Conservation (phyloP, 768 basidiomycete genomes). For the Leccinum boreale region DNA sequence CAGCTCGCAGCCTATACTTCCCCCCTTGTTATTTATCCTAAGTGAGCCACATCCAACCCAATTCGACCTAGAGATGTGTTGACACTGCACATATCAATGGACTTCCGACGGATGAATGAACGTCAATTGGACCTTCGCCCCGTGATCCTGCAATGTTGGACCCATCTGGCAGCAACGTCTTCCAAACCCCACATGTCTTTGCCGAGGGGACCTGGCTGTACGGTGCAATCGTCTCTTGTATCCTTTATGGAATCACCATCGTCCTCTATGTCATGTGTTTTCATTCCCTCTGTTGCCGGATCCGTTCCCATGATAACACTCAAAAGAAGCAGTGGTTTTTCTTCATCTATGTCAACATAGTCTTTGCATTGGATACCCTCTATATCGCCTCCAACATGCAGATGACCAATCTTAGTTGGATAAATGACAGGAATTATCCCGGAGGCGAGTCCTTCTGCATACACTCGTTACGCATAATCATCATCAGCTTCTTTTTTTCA, state of each 20-base stretch:
- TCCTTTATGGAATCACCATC: slow-evolving; percentile 29
- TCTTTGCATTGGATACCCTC: slow-evolving; percentile 29
- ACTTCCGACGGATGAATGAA: no score
- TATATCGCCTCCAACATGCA: slow-evolving; percentile 19
- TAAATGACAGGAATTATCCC: slow-evolving; percentile 30
- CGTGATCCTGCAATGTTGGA: no score
- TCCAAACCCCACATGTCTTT: slow-evolving; percentile 13
- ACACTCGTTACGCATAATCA: neutral
- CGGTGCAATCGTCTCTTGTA: slow-evolving; percentile 25
- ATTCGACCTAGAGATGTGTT: no score
- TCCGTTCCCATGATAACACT: slow-evolving; percentile 7
- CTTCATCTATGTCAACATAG: slow-evolving; percentile 27
- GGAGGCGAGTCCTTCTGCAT: slow-evolving; percentile 18
- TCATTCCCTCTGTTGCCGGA: slow-evolving; percentile 26
- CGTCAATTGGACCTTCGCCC: no score
- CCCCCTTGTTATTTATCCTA: no score
- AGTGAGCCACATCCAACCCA: no score
- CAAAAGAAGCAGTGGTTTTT: slow-evolving; percentile 25
- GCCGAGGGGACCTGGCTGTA: slow-evolving; percentile 30
- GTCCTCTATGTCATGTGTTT: slow-evolving; percentile 26
- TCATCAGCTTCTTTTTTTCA: no score
- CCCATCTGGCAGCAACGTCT: slow-evolving; percentile 1
- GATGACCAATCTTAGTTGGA: slow-evolving; percentile 28
- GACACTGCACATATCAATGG: no score
- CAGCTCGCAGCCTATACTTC: no score